phyloP scores from a whole-genome alignment of 75 land plant species.

The Pinus tabuliformis region DNA sequence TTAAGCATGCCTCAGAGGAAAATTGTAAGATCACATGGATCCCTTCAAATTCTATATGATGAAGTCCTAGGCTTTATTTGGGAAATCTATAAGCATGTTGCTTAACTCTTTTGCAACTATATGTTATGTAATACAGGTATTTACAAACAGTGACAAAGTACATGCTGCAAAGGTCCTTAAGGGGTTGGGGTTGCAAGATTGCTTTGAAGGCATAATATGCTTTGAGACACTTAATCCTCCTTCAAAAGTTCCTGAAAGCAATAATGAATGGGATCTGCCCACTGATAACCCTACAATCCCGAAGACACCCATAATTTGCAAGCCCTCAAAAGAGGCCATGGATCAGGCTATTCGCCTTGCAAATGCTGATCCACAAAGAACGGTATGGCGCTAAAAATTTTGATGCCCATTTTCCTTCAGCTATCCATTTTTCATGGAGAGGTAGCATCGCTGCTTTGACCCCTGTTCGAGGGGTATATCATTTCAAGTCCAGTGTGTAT shows the following conservation, averaged over 20 bases:
- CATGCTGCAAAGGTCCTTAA: conserved; percentile 66
- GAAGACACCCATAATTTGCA: conserved; percentile 69
- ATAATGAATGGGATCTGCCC: not conserved
- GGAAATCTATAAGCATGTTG: not conserved
- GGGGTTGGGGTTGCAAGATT: conserved; percentile 75
- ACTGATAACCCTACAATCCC: conserved; percentile 16
- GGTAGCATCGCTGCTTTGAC: not conserved
- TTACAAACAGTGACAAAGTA: conserved; percentile 72
- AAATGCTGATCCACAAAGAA: conserved; percentile 59
- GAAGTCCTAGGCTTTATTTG: not conserved
- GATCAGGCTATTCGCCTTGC: conserved; percentile 60
- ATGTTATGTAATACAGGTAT: conserved; percentile 34
- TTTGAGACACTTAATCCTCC: conserved; percentile 77
- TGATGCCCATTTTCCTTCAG: not conserved
- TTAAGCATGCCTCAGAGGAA: conserved; percentile 68
- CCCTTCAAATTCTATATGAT: not conserved
- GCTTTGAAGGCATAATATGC: conserved; percentile 81
- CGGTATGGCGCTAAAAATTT: conserved; percentile 31
- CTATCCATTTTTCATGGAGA: no score
- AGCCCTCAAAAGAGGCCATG: conserved; percentile 62
- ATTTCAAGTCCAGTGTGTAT: no score
- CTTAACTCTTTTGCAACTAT: not conserved
- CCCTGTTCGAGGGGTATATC: not conserved
- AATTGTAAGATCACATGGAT: conserved; percentile 42
- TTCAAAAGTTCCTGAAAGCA: conserved; percentile 16